Conservation (phyloP, 495 filamentous ascomycete species). For the Cercophora newfieldiana region DNA sequence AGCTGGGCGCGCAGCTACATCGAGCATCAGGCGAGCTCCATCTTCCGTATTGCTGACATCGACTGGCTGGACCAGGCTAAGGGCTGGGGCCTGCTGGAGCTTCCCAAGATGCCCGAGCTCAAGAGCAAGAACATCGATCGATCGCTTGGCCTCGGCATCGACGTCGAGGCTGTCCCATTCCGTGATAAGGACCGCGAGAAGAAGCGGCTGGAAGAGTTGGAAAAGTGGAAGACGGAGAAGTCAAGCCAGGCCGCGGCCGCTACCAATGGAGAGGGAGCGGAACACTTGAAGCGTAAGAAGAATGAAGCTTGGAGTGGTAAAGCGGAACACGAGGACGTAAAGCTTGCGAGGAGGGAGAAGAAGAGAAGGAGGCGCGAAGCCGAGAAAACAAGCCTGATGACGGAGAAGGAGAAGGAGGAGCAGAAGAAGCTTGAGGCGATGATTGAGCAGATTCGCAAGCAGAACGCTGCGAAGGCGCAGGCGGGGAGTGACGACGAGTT, state of each 20-base stretch:
- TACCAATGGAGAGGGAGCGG: slow-evolving; percentile 39
- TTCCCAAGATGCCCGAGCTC: slow-evolving; percentile 95
- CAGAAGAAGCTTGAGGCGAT: slow-evolving; percentile 69
- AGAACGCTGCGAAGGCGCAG: slow-evolving; percentile 48
- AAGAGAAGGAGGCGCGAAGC: slow-evolving; percentile 72
- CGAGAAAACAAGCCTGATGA: slow-evolving; percentile 67
- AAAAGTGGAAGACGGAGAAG: slow-evolving; percentile 32
- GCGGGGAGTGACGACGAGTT: slow-evolving; percentile 43
- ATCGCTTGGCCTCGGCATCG: slow-evolving; percentile 82
- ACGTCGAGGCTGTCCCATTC: slow-evolving; percentile 66
- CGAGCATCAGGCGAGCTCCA: slow-evolving; percentile 86
- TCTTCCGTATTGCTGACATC: slow-evolving; percentile 80
- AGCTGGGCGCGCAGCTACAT: slow-evolving; percentile 88
- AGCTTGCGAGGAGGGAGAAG: slow-evolving; percentile 68
- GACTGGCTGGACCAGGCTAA: slow-evolving; percentile 80
- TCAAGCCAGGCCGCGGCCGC: slow-evolving; percentile 39
- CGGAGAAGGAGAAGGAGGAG: slow-evolving; percentile 68
- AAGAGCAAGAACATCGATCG: slow-evolving; percentile 66
- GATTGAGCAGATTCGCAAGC: slow-evolving; percentile 57
- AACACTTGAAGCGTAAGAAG: slow-evolving; percentile 50
- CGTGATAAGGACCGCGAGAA: slow-evolving; percentile 77
- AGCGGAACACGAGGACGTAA: slow-evolving; percentile 65
- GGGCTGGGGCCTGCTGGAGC: slow-evolving; percentile 75
- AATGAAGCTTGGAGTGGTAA: slow-evolving; percentile 83
- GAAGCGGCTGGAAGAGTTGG: slow-evolving; percentile 55